Percentiles rank a stretch among this genome's conserved stretches.
Evolutionary conservation across 768 basidiomycete species (phyloP).

Genomic region (Cystobasidium tubakii): DNA sequence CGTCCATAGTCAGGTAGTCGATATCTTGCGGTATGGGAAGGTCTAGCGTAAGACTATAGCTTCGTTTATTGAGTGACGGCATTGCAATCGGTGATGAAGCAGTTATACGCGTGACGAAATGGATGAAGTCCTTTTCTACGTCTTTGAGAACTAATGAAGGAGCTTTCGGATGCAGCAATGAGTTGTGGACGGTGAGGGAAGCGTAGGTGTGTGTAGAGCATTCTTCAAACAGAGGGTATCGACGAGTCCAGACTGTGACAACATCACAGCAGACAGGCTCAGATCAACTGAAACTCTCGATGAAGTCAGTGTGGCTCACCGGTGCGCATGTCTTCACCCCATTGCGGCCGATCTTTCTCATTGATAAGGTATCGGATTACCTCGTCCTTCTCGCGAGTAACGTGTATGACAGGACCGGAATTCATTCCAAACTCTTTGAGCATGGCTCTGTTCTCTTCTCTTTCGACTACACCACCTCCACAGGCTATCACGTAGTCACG

Average conservation of each 20-base stretch:
- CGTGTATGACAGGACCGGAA: slow-evolving; percentile 64
- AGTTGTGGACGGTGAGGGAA: slow-evolving; percentile 39
- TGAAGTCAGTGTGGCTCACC: background rate
- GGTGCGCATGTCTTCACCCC: slow-evolving; percentile 34
- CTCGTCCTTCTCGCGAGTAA: slow-evolving; percentile 59
- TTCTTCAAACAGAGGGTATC: slow-evolving; percentile 38
- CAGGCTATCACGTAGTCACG: slow-evolving; percentile 72
- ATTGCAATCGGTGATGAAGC: background rate
- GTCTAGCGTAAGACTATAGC: slow-evolving; percentile 41
- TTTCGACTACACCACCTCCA: slow-evolving; percentile 94
- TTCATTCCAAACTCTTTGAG: slow-evolving; percentile 59
- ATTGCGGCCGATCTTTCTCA: slow-evolving; percentile 37
- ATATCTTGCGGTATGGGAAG: slow-evolving; percentile 37
- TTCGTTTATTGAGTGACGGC: slow-evolving; percentile 12
- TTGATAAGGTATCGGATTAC: slow-evolving; percentile 43
- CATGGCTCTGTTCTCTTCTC: slow-evolving; percentile 63
- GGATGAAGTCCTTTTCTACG: slow-evolving; percentile 43
- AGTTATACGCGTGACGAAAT: slow-evolving; percentile 40
- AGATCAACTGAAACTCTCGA: background rate
- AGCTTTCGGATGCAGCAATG: slow-evolving; percentile 34
- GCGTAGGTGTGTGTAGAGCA: slow-evolving; percentile 43
- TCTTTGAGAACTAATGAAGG: slow-evolving; percentile 44
- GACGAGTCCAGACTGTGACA: slow-evolving; percentile 40
- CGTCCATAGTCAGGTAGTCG: slow-evolving; percentile 46
- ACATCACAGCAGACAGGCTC: background rate